A percentile compares a stretch with the other conserved stretches of the same genome.
Conservation (phyloP, 2,329 filamentous ascomycete genomes). For the Fusarium bactridioides region DNA sequence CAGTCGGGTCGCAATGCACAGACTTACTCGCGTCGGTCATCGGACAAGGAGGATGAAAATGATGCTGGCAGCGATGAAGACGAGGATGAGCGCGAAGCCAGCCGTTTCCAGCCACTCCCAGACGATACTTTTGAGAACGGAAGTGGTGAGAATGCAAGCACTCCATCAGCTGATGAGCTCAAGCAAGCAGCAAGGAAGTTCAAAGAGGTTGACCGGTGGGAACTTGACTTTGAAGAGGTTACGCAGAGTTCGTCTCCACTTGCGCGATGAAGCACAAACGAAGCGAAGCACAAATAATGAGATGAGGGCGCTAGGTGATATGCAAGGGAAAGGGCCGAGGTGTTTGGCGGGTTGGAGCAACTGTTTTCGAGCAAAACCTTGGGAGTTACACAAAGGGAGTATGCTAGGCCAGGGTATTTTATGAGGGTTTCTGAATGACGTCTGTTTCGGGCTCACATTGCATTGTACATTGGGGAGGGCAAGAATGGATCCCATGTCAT, state of each 20-base stretch:
- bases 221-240: conserved; percentile 72
- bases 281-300: conserved; percentile 1
- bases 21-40: conserved; percentile 61
- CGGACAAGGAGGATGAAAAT: conserved; percentile 66
- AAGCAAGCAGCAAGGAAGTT: conserved; percentile 69
- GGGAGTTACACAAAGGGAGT: conserved; percentile 25
- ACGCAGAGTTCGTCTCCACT: conserved; percentile 63
- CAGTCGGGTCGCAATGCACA: conserved; percentile 44
- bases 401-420: conserved; percentile 4
- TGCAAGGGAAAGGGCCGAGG: not conserved
- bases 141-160: conserved; percentile 46
- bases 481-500: not conserved
- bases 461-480: conserved; percentile 1
- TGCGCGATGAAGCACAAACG: conserved; percentile 51
- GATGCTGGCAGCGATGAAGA: conserved; percentile 39
- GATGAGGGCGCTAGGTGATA: not conserved
- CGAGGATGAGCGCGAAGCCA: conserved; percentile 48
- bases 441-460: conserved; percentile 25
- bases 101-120: conserved; percentile 52
- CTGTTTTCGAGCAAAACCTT: conserved; percentile 11
- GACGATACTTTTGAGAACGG: conserved; percentile 55
- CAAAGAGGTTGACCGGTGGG: conserved; percentile 73
- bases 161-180: conserved; percentile 60
- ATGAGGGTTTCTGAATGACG: conserved; percentile 33
- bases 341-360: conserved; percentile 16